phyloP scores from a whole-genome alignment of 163 green algal species.

The Prototheca wickerhamii region DNA sequence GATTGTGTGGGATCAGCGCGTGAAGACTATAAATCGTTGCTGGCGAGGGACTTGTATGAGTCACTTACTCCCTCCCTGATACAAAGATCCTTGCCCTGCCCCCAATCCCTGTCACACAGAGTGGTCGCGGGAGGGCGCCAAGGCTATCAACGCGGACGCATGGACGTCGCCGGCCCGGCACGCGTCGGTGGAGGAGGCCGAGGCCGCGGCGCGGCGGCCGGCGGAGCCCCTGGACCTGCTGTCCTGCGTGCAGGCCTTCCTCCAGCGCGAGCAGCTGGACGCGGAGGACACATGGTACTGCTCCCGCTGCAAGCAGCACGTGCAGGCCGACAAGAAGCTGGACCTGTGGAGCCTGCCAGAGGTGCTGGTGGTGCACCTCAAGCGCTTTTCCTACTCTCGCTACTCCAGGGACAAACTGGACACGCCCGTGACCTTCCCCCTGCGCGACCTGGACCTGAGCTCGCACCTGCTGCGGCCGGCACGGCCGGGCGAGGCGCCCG shows the following conservation, averaged over 20 bases:
- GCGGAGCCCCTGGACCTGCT: conserved; percentile 38
- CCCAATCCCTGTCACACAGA: background rate
- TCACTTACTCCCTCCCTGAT: too few species aligned
- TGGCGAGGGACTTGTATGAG: too few species aligned
- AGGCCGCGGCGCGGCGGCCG: background rate
- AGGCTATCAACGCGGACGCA: too few species aligned
- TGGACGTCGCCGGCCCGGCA: background rate
- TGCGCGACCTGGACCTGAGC: conserved; percentile 70
- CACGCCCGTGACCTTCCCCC: conserved; percentile 75
- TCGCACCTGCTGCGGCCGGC: conserved; percentile 30
- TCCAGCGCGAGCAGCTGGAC: conserved; percentile 68
- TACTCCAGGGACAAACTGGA: conserved; percentile 79
- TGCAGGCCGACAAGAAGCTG: conserved; percentile 87
- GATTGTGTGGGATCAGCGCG: too few species aligned
- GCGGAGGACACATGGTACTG: conserved; percentile 70
- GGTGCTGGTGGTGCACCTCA: conserved; percentile 90
- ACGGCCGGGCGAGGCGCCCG: background rate
- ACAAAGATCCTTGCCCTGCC: too few species aligned
- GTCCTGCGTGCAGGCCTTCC: conserved; percentile 70
- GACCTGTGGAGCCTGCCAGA: conserved; percentile 85
- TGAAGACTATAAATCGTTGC: too few species aligned
- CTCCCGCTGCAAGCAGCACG: conserved; percentile 59
- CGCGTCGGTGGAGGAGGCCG: background rate
- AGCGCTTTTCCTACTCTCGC: conserved; percentile 82
- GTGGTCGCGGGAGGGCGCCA: background rate